Evolutionary conservation across 202 grass and related monocot species (phyloP), one percentile per base, ranked within the genome.

Genomic region (Cymbopogon flexuosus): DNA sequence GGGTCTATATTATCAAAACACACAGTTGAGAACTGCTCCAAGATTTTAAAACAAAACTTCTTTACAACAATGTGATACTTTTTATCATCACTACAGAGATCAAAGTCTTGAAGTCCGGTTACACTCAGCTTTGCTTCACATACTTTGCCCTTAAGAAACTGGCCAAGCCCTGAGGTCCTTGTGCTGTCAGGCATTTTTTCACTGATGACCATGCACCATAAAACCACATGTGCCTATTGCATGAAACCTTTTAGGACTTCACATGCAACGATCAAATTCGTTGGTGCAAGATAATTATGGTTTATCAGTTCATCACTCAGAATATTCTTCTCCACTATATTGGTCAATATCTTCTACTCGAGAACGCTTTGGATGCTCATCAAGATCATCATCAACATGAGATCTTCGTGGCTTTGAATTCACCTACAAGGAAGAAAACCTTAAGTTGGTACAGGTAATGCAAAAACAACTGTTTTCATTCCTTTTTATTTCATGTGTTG

Each of bases 291-390:
- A 42, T 82, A 74, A 83, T 83, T 29, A 72, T 8, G 66, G 36
- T 69, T 34, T 68, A 75, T 73, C 29, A 51, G 37, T 68, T 77
- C 41, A 85, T 88, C 86, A 91, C 46, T 89, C 89, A 42, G 78
- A 91, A 75, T 85, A 82, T 66, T 90, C 91, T 36, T 94, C 92
- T 75, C 52, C 86, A 30, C 89, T 94, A 36, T 87, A 87, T 58
- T 87, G 86, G 11, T 94, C 84, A 34, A 84, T 79, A 58, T 89
- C 89, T 68, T 89, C 85, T 43, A 66, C 84, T 16, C 77, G 80
- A 49, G 56, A 72, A 89, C 49, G 84, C 76, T 89, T 91, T 23
- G 59, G 71, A 58, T 82, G 63, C 72, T 86, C 81, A 76, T 93
- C 88, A 63, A 83, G 80, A 73, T 89, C 81, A 84, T 89, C 92